These are phyloP conservation scores for Psophocarpus tetragonolobus DNA, from an alignment of 306 rosid species.

Conservation along the genomic window DNA sequence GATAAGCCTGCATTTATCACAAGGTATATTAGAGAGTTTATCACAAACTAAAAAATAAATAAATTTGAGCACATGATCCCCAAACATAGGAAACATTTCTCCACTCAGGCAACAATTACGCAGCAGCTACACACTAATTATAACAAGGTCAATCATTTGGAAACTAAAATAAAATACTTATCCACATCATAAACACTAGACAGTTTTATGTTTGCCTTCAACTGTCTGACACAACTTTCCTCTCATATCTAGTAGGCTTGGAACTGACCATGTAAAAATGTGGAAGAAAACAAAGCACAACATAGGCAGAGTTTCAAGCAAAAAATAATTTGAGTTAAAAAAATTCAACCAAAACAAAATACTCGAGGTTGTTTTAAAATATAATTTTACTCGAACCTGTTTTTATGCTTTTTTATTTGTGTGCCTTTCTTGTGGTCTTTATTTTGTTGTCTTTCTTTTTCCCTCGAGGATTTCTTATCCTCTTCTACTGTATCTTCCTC, in stretches of 20 bases:
- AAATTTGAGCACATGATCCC: neutral
- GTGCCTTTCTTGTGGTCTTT: neutral
- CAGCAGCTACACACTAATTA: neutral
- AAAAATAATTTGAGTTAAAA: neutral
- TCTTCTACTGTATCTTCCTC: neutral
- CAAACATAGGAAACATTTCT: neutral
- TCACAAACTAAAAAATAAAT: neutral
- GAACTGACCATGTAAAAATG: neutral
- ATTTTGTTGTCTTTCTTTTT: neutral
- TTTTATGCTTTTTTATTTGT: neutral
- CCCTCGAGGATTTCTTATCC: neutral
- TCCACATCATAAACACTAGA: neutral
- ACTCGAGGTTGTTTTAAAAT: neutral
- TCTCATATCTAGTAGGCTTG: neutral
- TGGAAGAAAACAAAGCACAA: neutral
- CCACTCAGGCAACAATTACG: neutral
- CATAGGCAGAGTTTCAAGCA: neutral
- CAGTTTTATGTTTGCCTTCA: neutral
- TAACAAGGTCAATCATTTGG: neutral
- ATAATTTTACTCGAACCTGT: neutral
- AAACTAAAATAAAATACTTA: neutral
- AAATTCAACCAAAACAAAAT: neutral
- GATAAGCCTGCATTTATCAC: constrained; percentile 75
- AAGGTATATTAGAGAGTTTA: constrained; percentile 21
- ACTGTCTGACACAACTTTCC: neutral